These are phyloP conservation scores for Nigrograna mackinnonii DNA, from an alignment of 2,329 filamentous ascomycete species.

Conservation along the genomic window DNA sequence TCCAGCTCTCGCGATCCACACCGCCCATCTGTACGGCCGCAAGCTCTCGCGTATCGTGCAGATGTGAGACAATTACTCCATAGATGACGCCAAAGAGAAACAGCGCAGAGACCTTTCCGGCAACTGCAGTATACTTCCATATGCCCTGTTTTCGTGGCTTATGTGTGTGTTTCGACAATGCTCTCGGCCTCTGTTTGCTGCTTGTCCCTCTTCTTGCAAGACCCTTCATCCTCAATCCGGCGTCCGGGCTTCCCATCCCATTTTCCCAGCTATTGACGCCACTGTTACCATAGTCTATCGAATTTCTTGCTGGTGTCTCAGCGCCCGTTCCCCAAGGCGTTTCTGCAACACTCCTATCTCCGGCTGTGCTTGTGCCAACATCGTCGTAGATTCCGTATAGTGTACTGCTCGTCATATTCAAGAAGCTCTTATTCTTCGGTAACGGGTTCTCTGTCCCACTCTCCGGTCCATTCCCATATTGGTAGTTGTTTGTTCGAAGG, in stretches of 20 bases:
- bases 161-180: constrained; percentile 7
- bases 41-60: constrained; percentile 72
- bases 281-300: constrained; percentile 6
- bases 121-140: constrained; percentile 55
- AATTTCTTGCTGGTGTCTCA: constrained; percentile 61
- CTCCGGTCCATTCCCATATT: constrained; percentile 15
- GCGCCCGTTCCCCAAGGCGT: constrained; percentile 82
- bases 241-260: constrained; percentile 27
- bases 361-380: constrained; percentile 24
- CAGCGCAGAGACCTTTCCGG: constrained; percentile 65
- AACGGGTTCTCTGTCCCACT: constrained; percentile 18
- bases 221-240: constrained; percentile 25
- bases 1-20: constrained; percentile 60
- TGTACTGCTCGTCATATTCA: constrained; percentile 88
- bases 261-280: constrained; percentile 17
- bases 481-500: constrained; percentile 29
- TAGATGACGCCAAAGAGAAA: constrained; percentile 83
- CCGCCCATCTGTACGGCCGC: constrained; percentile 64
- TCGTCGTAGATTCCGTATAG: constrained; percentile 84
- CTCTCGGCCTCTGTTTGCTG: constrained; percentile 1
- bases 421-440: constrained; percentile 71
- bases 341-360: constrained; percentile 55
- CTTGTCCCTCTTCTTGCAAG: constrained; percentile 12
- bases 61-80: constrained; percentile 76
- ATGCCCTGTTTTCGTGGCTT: constrained; percentile 18